Conservation (phyloP, 306 rosid genomes). For the Potentilla sterilis region DNA sequence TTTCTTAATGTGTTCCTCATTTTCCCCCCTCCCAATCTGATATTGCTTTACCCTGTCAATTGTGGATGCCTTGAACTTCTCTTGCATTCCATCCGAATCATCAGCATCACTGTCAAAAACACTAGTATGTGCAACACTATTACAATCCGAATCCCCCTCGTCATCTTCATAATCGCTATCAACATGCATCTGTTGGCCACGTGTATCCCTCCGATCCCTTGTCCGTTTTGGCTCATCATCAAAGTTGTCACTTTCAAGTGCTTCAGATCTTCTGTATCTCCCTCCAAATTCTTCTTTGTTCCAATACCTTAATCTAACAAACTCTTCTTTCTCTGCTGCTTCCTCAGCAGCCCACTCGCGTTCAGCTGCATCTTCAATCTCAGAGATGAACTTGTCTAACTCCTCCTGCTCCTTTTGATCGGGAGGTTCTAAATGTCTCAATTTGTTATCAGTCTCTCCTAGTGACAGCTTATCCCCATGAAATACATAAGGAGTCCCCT, state of each 20-base stretch:
- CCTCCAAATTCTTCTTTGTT: slow-evolving; percentile 81
- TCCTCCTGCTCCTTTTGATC: slow-evolving; percentile 81
- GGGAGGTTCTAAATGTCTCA: slow-evolving; percentile 57
- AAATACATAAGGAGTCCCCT: slow-evolving; percentile 85
- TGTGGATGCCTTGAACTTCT: slow-evolving; percentile 36
- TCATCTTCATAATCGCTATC: slow-evolving; percentile 48
- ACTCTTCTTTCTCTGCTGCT: slow-evolving; percentile 82
- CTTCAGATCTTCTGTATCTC: slow-evolving; percentile 63
- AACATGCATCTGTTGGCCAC: slow-evolving; percentile 34
- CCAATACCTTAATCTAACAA: slow-evolving; percentile 66
- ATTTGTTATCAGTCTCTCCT: slow-evolving; percentile 33
- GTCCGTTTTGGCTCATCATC: slow-evolving; percentile 40
- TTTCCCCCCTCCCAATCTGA: slow-evolving; percentile 18
- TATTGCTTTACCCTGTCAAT: slow-evolving; percentile 30
- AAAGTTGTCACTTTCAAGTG: slow-evolving; percentile 40
- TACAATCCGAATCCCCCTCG: slow-evolving; percentile 40
- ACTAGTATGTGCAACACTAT: slow-evolving; percentile 37
- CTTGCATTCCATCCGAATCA: slow-evolving; percentile 38
- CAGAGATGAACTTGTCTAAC: slow-evolving; percentile 82
- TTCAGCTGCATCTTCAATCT: slow-evolving; percentile 96
- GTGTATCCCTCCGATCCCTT: slow-evolving; percentile 44
- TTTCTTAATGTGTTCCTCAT: slow-evolving; percentile 27
- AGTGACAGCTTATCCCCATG: slow-evolving; percentile 45
- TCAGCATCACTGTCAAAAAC: slow-evolving; percentile 38
- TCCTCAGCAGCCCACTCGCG: slow-evolving; percentile 90